Conservation (phyloP, 495 filamentous ascomycete genomes). For the Daldinia decipiens region DNA sequence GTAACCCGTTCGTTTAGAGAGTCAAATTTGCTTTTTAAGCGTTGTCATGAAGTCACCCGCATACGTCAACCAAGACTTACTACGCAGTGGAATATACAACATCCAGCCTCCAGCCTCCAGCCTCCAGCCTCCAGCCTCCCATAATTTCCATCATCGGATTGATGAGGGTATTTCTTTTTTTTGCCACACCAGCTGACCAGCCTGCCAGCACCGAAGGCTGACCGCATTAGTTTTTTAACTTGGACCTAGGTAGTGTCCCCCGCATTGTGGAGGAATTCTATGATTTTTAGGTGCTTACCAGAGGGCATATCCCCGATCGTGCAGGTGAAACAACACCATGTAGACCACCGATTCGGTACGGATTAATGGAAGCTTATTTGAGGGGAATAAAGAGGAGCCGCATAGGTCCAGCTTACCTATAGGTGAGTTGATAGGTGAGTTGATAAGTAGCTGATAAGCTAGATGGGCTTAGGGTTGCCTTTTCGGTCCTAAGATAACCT, state of each 20-base stretch:
- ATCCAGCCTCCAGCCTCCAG: background rate
- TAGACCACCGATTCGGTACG: constrained; percentile 17
- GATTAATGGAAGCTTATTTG: constrained; percentile 28
- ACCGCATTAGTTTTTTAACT: constrained; percentile 26
- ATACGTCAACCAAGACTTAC: background rate
- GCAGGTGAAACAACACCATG: constrained; percentile 14
- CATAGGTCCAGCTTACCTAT: constrained; percentile 1
- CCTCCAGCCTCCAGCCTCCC: background rate
- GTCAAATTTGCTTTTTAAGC: background rate
- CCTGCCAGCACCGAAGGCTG: constrained; percentile 5
- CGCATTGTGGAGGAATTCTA: constrained; percentile 37
- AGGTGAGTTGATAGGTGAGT: constrained; percentile 1
- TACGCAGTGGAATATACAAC: background rate
- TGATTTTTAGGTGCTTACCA: constrained; percentile 21
- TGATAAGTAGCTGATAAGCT: background rate
- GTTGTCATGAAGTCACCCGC: constrained; percentile 12
- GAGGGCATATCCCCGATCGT: constrained; percentile 6
- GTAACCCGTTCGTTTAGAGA: background rate
- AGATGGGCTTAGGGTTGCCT: constrained; percentile 18
- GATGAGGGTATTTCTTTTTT: background rate
- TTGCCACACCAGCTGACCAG: constrained; percentile 16
- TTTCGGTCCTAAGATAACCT: constrained; percentile 28
- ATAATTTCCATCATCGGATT: background rate
- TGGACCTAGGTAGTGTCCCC: constrained; percentile 24
- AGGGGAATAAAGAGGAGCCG: constrained; percentile 14